Evolutionary conservation across 2,329 filamentous ascomycete genomes (phyloP), one percentile per base, ranked within the genome.

Genomic region (Stagonosporopsis rhizophila): DNA sequence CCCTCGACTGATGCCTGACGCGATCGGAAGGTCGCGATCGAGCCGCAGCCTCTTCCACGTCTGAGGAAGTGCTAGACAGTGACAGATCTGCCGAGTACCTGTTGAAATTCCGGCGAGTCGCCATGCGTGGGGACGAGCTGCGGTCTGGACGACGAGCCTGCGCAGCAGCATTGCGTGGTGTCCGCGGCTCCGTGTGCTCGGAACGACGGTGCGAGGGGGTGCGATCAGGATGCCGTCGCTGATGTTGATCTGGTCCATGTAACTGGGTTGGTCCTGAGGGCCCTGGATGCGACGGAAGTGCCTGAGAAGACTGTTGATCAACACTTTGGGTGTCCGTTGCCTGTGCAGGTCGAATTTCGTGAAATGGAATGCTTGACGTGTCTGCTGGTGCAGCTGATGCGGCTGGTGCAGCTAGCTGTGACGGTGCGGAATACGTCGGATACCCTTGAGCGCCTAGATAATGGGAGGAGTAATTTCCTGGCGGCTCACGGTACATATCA

Each of bases 61-160:
- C 71, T 28, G 68, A 60, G 23, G 64, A 66, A 25, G 52, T 65
- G 56, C 58, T 67, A 11, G 65, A 61, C 8, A 52, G 56, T 19
- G 59, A 56, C 11, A 69, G 47, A 60, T 75, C 72, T 15, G 60
- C 61, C 6, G 68, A 64, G 37, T 72, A 75, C 19, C 65, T 60
- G 25, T 73, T 70, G 39, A 64, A 74, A 58, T 56, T 71, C n/a
- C 72, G 68, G 37, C 72, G 69, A 41, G 65, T 62, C n/a, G 71
- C 68, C 17, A 65, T 68, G 32, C 68, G 65, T 5, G 68, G 71
- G 44, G 69, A 72, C 6, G 60, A 55, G 42, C 64, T 70, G 15
- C 64, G 65, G 30, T 70, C 65, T 47, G 67, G 62, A 25, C 64
- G 66, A 20, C 64, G 68, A 37, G 48, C 48, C 30, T 66, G 66